Percentiles rank a stretch among this genome's conserved stretches.
These are phyloP conservation scores for Talaromyces liani DNA, from an alignment of 495 filamentous ascomycete genomes.

Conservation along the genomic window DNA sequence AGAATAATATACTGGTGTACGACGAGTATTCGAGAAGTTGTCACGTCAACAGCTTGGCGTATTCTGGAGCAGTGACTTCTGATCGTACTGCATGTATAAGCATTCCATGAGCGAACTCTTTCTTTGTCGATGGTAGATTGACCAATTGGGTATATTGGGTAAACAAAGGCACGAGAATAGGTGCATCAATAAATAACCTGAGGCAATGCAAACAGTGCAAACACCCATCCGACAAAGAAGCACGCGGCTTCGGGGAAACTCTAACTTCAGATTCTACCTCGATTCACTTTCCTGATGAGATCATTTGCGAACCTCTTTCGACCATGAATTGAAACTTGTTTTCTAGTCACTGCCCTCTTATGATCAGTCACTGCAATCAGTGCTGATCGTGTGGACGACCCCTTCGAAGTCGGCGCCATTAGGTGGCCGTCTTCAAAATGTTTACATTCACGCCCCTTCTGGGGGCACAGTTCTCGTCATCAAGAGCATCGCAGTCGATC, in stretches of 20 bases:
- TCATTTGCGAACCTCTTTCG: constrained; percentile 1
- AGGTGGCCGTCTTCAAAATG: constrained; percentile 45
- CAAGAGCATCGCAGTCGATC: constrained; percentile 84
- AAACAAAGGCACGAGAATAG: neutral
- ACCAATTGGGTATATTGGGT: no score
- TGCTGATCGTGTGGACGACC: neutral
- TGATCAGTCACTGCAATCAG: neutral
- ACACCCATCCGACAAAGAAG: neutral
- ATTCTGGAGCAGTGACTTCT: no score
- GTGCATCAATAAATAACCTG: neutral
- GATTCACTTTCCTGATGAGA: neutral
- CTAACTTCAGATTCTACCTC: neutral
- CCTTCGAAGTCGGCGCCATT: constrained; percentile 2
- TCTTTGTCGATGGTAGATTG: no score
- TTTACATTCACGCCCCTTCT: constrained; percentile 92
- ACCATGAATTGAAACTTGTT: neutral
- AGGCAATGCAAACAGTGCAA: constrained; percentile 10
- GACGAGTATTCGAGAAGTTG: no score
- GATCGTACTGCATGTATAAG: no score
- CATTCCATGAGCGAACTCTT: no score
- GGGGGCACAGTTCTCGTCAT: constrained; percentile 75
- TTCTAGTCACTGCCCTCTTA: neutral
- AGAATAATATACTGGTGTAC: neutral
- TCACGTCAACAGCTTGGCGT: no score
- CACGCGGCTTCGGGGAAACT: neutral